These are phyloP conservation scores for Camptophora hylomeconis DNA, from an alignment of 2,329 filamentous ascomycete species.

Conservation along the genomic window DNA sequence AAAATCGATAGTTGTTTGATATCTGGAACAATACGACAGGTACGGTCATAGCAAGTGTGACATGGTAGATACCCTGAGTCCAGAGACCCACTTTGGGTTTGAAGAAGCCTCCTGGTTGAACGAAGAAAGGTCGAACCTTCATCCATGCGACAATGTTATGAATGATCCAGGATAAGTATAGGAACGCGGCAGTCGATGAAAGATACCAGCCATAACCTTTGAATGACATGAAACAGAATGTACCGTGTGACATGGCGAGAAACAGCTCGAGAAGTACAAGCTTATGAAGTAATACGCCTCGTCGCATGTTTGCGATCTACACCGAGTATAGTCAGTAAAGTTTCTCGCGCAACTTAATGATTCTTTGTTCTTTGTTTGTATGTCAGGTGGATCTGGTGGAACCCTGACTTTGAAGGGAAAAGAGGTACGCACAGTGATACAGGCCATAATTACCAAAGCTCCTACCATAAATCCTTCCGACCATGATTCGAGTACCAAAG, in stretches of 20 bases:
- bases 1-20: constrained; percentile 52
- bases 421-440: too few relatives aligned
- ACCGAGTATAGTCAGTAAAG: too few relatives aligned
- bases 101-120: constrained; percentile 34
- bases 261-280: constrained; percentile 34
- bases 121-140: constrained; percentile 50
- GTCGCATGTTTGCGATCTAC: constrained; percentile 28
- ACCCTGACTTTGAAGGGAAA: too few relatives aligned
- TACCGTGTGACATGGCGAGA: constrained; percentile 44
- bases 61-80: constrained; percentile 35
- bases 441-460: constrained; percentile 25
- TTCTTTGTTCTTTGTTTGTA: too few relatives aligned
- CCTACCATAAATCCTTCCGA: constrained; percentile 27
- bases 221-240: constrained; percentile 44
- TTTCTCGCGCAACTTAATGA: too few relatives aligned
- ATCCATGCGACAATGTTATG: constrained; percentile 58
- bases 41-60: constrained; percentile 44
- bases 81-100: constrained; percentile 12
- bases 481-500: constrained; percentile 23
- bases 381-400: too few relatives aligned
- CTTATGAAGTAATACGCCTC: constrained; percentile 26
- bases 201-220: constrained; percentile 52
- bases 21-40: constrained; percentile 55
- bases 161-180: constrained; percentile 50
- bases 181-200: constrained; percentile 44